phyloP scores from a whole-genome alignment of 1,284 basidiomycete species.

The Xanthoconium separans region DNA sequence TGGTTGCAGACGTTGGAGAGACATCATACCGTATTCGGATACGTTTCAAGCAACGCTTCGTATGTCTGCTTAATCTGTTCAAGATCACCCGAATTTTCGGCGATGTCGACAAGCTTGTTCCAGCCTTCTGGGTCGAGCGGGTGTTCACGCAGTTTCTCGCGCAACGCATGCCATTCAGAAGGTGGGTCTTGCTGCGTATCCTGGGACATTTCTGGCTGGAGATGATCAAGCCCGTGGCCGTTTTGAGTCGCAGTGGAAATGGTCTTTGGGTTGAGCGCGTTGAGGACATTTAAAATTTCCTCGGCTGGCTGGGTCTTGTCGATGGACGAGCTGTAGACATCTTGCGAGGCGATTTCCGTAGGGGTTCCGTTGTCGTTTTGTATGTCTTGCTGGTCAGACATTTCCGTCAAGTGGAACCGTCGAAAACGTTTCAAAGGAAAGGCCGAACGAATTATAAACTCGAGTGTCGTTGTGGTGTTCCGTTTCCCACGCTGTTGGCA shows the following conservation, averaged over 20 bases:
- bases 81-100: conserved; percentile 57
- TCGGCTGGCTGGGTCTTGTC: conserved; percentile 40
- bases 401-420: conserved; percentile 31
- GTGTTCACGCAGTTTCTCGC: conserved; percentile 47
- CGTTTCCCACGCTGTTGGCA: not conserved
- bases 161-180: conserved; percentile 51
- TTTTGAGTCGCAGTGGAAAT: conserved; percentile 27
- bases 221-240: conserved; percentile 25
- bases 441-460: conserved; percentile 3
- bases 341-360: conserved; percentile 28
- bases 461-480: not conserved
- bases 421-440: conserved; percentile 31
- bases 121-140: conserved; percentile 60
- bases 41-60: conserved; percentile 62
- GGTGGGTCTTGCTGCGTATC: conserved; percentile 31
- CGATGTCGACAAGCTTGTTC: conserved; percentile 59
- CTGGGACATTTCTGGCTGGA: conserved; percentile 22
- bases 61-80: conserved; percentile 65
- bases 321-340: conserved; percentile 23
- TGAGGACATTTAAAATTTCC: conserved; percentile 41
- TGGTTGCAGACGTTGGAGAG: conserved; percentile 15
- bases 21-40: conserved; percentile 63
- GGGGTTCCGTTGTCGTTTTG: conserved; percentile 27
- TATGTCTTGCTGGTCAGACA: conserved; percentile 38
- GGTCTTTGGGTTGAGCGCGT: conserved; percentile 36